Percentiles rank a stretch among this genome's conserved stretches.
Conservation (phyloP, 2,329 filamentous ascomycete genomes). For the Colletotrichum karsti region DNA sequence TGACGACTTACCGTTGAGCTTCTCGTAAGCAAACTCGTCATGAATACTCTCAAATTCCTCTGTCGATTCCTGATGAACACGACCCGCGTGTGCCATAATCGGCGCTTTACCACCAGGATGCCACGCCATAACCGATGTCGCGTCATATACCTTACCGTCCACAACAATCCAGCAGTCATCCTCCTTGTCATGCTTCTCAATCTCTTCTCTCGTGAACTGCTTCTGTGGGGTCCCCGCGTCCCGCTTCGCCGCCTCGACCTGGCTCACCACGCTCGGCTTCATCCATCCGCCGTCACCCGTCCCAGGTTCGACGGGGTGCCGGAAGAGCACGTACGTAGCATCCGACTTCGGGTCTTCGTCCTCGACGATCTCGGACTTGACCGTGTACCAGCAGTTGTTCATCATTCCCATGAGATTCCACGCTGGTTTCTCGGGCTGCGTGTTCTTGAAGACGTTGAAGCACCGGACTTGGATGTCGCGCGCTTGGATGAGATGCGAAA, state of each 20-base stretch:
- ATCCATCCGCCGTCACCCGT: slow-evolving; percentile 58
- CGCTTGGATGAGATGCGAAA: slow-evolving; percentile 50
- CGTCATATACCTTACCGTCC: slow-evolving; percentile 60
- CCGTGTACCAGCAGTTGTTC: slow-evolving; percentile 61
- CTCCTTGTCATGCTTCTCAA: slow-evolving; percentile 57
- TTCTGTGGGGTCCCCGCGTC: slow-evolving; percentile 53
- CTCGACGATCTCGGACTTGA: slow-evolving; percentile 48
- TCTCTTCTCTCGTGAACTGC: slow-evolving; percentile 60
- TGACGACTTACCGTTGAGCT: slow-evolving; percentile 47
- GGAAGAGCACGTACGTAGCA: slow-evolving; percentile 45
- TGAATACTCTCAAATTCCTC: slow-evolving; percentile 59
- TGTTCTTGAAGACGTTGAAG: slow-evolving; percentile 59
- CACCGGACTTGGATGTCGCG: slow-evolving; percentile 53
- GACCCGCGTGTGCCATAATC: slow-evolving; percentile 58
- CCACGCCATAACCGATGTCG: slow-evolving; percentile 54
- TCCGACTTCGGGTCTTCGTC: slow-evolving; percentile 40
- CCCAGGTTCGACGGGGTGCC: slow-evolving; percentile 54
- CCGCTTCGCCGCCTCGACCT: slow-evolving; percentile 52
- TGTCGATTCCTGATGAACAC: slow-evolving; percentile 56
- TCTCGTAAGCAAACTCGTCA: slow-evolving; percentile 58
- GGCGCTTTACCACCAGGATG: slow-evolving; percentile 58
- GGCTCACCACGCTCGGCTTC: slow-evolving; percentile 53
- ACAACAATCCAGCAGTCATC: slow-evolving; percentile 63
- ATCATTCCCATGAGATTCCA: slow-evolving; percentile 64
- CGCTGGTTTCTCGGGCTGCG: slow-evolving; percentile 51